A percentile compares a stretch with the other conserved stretches of the same genome.
Evolutionary conservation across 805 yeast genomes (phyloP).

Genomic region (Saccharomyces paradoxus): DNA sequence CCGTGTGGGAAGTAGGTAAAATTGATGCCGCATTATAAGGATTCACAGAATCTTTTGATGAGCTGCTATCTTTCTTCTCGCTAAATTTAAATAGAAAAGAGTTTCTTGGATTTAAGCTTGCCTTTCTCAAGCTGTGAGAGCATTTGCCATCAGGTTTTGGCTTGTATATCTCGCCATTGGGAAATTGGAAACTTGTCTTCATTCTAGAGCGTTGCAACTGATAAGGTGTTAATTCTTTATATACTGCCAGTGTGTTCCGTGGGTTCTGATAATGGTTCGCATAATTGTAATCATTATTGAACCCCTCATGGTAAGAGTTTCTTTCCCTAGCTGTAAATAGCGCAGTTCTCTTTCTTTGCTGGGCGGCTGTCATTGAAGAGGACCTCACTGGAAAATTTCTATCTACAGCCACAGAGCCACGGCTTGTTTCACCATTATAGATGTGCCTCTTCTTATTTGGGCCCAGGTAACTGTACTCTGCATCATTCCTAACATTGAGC

Average conservation of each 20-base stretch:
- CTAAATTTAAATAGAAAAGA: background rate
- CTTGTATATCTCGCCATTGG: conserved; percentile 29
- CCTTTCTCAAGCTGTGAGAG: background rate
- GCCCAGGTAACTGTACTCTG: background rate
- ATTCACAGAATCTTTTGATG: background rate
- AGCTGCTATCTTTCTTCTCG: background rate
- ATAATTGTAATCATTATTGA: background rate
- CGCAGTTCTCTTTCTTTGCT: background rate
- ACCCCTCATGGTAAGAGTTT: background rate
- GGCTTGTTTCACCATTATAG: background rate
- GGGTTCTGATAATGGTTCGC: background rate
- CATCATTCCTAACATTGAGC: background rate
- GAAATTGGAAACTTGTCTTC: conserved; percentile 24
- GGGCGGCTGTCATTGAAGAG: background rate
- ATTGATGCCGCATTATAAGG: background rate
- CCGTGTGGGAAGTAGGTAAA: background rate
- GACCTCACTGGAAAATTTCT: background rate
- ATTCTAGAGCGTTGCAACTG: conserved; percentile 25
- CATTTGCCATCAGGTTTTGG: conserved; percentile 10
- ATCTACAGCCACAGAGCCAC: background rate
- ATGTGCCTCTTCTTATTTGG: background rate
- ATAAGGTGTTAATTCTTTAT: conserved; percentile 18
- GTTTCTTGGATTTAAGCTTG: background rate
- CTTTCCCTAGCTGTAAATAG: background rate
- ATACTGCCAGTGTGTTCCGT: background rate